Conservation (phyloP, 345 rosid species). For the Pistacia integerrima region DNA sequence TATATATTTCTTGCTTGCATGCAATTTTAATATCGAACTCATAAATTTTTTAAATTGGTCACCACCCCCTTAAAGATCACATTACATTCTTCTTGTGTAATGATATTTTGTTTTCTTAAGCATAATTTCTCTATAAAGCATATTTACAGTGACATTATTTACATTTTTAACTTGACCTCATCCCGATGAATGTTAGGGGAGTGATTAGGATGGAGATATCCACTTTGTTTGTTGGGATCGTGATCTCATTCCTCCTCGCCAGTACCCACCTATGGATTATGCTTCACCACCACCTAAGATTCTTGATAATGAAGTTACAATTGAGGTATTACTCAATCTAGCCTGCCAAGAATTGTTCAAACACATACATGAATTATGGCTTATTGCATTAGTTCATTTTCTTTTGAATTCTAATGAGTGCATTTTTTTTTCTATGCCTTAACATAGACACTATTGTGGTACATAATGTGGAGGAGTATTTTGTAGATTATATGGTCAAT, state of each 20-base stretch:
- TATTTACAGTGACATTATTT: background rate
- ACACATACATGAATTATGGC: too few relatives aligned
- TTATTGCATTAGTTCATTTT: background rate
- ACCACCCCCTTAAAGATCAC: background rate
- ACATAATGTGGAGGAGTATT: constrained; percentile 55
- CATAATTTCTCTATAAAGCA: too few relatives aligned
- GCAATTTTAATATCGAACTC: too few relatives aligned
- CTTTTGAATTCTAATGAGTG: background rate
- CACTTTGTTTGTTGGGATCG: constrained; percentile 48
- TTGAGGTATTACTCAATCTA: constrained; percentile 30
- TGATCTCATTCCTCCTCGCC: constrained; percentile 28
- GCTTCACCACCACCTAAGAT: constrained; percentile 6
- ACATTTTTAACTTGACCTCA: constrained; percentile 30
- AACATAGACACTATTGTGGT: background rate
- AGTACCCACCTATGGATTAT: constrained; percentile 36
- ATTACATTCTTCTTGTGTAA: background rate
- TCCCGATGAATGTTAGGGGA: constrained; percentile 22
- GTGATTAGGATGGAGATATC: too few relatives aligned
- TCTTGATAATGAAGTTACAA: constrained; percentile 33
- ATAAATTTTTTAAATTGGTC: background rate
- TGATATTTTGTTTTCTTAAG: too few relatives aligned
- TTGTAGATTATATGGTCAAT: constrained; percentile 49
- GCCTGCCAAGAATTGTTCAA: background rate
- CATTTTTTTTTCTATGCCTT: background rate
- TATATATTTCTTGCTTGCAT: too few relatives aligned